phyloP scores from a whole-genome alignment of 805 yeast genomes.

The Saturnispora ahearnii region DNA sequence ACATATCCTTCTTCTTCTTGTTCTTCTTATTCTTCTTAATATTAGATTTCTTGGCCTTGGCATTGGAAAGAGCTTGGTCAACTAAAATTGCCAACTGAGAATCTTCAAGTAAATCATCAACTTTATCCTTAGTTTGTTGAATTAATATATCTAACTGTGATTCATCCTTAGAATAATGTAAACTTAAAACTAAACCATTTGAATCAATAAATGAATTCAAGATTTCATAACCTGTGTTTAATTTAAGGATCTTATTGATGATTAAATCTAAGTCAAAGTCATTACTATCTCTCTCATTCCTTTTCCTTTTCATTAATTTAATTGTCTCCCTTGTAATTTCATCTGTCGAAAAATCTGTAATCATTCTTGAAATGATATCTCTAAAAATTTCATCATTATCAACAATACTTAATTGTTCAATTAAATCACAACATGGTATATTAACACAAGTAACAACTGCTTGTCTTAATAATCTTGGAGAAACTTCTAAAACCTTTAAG shows the following conservation, averaged over 20 bases:
- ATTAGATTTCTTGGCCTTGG: conserved; percentile 11
- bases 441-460: conserved; percentile 75
- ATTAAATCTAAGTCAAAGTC: conserved; percentile 34
- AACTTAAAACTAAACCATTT: conserved; percentile 56
- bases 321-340: conserved; percentile 45
- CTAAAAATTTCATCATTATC: conserved; percentile 56
- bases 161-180: conserved; percentile 44
- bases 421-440: conserved; percentile 53
- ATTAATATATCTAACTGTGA: conserved; percentile 37
- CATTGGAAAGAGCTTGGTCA: conserved; percentile 32
- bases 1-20: conserved; percentile 13
- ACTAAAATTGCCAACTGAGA: conserved; percentile 39
- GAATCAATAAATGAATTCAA: conserved; percentile 61
- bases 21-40: conserved; percentile 10
- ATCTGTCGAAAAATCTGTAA: conserved; percentile 53
- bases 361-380: conserved; percentile 58
- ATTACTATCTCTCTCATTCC: conserved; percentile 10
- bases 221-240: conserved; percentile 50
- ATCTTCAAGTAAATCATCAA: conserved; percentile 30
- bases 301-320: conserved; percentile 26
- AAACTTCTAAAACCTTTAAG: conserved; percentile 38
- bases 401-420: conserved; percentile 47
- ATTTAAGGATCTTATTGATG: conserved; percentile 36
- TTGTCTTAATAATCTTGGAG: conserved; percentile 65
- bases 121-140: conserved; percentile 34